These are phyloP conservation scores for Colletotrichum euphorbiae DNA, from an alignment of 2,329 filamentous ascomycete genomes.

Conservation along the genomic window DNA sequence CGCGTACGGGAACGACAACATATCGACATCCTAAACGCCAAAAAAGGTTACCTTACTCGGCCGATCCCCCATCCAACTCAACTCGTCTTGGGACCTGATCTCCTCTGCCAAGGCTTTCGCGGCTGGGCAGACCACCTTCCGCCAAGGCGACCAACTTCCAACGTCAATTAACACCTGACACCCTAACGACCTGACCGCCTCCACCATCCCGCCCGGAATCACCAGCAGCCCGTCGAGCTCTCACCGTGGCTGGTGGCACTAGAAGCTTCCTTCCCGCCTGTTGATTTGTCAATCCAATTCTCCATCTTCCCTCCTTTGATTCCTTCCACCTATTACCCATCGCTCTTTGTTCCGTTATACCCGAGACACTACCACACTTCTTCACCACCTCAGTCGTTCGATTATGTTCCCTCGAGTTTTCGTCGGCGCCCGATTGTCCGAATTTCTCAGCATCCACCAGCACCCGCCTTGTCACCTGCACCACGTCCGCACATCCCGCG, in stretches of 20 bases:
- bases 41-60: conserved; percentile 10
- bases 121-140: conserved; percentile 9
- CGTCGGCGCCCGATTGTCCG: conserved; percentile 6
- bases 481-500: conserved; percentile 23
- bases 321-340: conserved; percentile 10
- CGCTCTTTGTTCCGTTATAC: conserved; percentile 21
- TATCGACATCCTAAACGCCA: background rate
- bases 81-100: conserved; percentile 2
- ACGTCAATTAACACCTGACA: conserved; percentile 28
- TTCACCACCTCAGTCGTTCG: conserved; percentile 1
- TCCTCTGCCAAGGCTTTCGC: conserved; percentile 20
- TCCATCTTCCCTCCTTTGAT: conserved; percentile 1
- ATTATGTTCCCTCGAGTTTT: conserved; percentile 5
- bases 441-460: conserved; percentile 8
- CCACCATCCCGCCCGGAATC: conserved; percentile 7
- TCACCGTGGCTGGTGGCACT: background rate
- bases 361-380: conserved; percentile 6
- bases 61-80: background rate
- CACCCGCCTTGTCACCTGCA: background rate
- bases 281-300: conserved; percentile 31
- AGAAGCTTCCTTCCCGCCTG: background rate
- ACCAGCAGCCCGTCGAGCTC: conserved; percentile 5
- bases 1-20: background rate
- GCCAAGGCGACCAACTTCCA: conserved; percentile 20
- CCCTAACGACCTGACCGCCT: background rate